These are phyloP conservation scores for Ormosia semicastrata DNA, from an alignment of 306 rosid species.

Conservation along the genomic window DNA sequence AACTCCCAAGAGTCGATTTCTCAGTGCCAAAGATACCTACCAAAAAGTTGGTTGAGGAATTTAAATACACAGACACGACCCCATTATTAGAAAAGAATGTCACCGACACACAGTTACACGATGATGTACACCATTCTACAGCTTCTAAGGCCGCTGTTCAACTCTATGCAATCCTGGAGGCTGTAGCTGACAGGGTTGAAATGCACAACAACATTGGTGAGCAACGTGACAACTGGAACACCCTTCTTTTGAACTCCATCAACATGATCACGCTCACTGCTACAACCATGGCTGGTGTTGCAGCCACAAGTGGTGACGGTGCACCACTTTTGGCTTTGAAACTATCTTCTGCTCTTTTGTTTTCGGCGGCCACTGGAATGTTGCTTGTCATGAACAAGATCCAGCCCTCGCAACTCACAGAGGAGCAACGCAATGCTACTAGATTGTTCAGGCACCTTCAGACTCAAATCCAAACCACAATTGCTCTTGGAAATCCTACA, in stretches of 20 bases:
- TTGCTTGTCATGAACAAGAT: slow-evolving; percentile 58
- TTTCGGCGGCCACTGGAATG: slow-evolving; percentile 69
- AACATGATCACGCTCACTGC: slow-evolving; percentile 82
- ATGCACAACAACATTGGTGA: slow-evolving; percentile 65
- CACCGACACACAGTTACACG: neutral
- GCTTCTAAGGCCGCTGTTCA: slow-evolving; percentile 5
- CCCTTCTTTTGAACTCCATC: slow-evolving; percentile 62
- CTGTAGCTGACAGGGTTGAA: slow-evolving; percentile 59
- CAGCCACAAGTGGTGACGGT: slow-evolving; percentile 22
- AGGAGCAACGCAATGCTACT: slow-evolving; percentile 75
- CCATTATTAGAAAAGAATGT: neutral
- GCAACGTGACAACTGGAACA: slow-evolving; percentile 75
- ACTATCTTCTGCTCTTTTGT: slow-evolving; percentile 55
- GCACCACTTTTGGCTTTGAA: slow-evolving; percentile 47
- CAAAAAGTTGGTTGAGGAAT: slow-evolving; percentile 8
- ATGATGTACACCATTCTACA: neutral
- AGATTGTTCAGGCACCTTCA: slow-evolving; percentile 59
- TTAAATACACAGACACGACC: neutral
- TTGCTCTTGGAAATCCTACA: slow-evolving; percentile 29
- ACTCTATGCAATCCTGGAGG: slow-evolving; percentile 57
- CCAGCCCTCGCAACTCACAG: slow-evolving; percentile 85
- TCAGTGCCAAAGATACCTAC: slow-evolving; percentile 1
- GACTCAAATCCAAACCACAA: slow-evolving; percentile 37
- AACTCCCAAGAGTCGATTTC: neutral
- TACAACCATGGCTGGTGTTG: slow-evolving; percentile 57